phyloP scores from a whole-genome alignment of 2,329 filamentous ascomycete genomes.

The Eurotiales sp. region DNA sequence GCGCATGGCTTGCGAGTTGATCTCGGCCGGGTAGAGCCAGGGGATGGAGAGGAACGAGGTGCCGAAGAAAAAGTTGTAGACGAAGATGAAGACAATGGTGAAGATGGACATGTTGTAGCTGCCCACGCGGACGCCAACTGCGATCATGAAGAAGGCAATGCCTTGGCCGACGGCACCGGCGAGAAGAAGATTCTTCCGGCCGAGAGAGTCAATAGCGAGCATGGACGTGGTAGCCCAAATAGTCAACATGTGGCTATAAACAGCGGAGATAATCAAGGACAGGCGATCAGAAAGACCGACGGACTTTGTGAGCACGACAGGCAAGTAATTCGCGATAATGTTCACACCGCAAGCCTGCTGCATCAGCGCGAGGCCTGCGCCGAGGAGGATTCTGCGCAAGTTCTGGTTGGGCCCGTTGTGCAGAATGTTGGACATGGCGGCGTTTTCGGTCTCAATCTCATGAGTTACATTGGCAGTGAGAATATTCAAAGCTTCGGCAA shows the following conservation, averaged over 20 bases:
- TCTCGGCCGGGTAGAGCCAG: constrained; percentile 19
- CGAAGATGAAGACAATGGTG: constrained; percentile 17
- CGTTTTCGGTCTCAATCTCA: constrained; percentile 30
- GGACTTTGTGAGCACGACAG: constrained; percentile 15
- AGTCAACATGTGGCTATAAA: constrained; percentile 12
- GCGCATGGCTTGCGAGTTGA: constrained; percentile 17
- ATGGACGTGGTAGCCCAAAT: constrained; percentile 16
- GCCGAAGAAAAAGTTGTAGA: constrained; percentile 18
- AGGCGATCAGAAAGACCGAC: constrained; percentile 22
- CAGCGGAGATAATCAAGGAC: constrained; percentile 14
- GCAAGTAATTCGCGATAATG: constrained; percentile 14
- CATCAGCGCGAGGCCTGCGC: constrained; percentile 46
- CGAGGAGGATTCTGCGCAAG: constrained; percentile 39
- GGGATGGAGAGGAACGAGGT: constrained; percentile 14
- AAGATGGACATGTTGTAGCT: constrained; percentile 19
- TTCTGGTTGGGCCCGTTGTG: constrained; percentile 41
- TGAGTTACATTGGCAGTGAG: constrained; percentile 31
- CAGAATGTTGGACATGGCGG: constrained; percentile 26
- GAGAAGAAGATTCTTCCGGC: constrained; percentile 24
- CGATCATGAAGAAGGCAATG: constrained; percentile 12
- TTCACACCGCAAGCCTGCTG: constrained; percentile 38
- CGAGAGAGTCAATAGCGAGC: constrained; percentile 13
- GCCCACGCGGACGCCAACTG: constrained; percentile 19
- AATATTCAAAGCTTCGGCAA: constrained; percentile 6
- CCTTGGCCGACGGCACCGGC: constrained; percentile 13